Percentiles rank a stretch among this genome's conserved stretches.
phyloP scores from a whole-genome alignment of 805 yeast species.

The Dipodascopsis tothii region DNA sequence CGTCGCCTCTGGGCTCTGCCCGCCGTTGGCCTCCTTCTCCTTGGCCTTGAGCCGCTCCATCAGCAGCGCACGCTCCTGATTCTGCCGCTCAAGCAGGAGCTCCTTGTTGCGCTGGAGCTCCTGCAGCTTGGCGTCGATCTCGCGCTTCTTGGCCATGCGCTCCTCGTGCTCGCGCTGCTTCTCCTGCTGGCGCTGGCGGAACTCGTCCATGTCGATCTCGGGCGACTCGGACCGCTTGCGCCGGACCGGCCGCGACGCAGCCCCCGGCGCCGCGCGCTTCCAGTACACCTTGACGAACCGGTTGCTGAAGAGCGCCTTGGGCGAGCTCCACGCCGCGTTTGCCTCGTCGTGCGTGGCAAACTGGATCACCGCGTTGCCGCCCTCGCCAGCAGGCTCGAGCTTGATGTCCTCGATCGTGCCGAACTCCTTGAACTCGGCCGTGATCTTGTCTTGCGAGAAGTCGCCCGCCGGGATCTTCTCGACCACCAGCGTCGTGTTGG shows the following conservation, averaged over 20 bases:
- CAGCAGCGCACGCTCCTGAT: constrained; percentile 25
- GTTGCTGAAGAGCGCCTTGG: constrained; percentile 42
- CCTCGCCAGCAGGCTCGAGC: constrained; percentile 24
- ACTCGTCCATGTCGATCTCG: constrained; percentile 35
- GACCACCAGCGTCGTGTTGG: constrained; percentile 34
- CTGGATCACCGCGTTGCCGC: constrained; percentile 36
- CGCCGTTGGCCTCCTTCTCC: constrained; percentile 20
- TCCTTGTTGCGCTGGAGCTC: constrained; percentile 33
- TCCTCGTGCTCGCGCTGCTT: constrained; percentile 39
- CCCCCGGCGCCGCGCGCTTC: constrained; percentile 24
- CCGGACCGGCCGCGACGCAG: not conserved
- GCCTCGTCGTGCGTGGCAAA: constrained; percentile 36
- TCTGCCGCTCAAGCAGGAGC: constrained; percentile 33
- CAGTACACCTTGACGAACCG: constrained; percentile 44
- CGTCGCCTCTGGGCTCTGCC: not conserved
- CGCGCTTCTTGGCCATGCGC: constrained; percentile 33
- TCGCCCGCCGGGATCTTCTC: constrained; percentile 41
- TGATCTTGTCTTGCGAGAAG: constrained; percentile 32
- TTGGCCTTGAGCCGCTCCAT: constrained; percentile 21
- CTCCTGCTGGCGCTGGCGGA: constrained; percentile 34
- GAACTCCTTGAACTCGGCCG: constrained; percentile 37
- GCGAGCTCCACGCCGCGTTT: constrained; percentile 37
- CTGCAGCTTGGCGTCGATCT: constrained; percentile 31
- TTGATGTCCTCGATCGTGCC: constrained; percentile 34
- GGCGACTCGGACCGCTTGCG: constrained; percentile 20